A percentile compares a stretch with the other conserved stretches of the same genome.
These are phyloP conservation scores for Exophiala bonariae DNA, from an alignment of 2,329 filamentous ascomycete genomes.

Conservation along the genomic window DNA sequence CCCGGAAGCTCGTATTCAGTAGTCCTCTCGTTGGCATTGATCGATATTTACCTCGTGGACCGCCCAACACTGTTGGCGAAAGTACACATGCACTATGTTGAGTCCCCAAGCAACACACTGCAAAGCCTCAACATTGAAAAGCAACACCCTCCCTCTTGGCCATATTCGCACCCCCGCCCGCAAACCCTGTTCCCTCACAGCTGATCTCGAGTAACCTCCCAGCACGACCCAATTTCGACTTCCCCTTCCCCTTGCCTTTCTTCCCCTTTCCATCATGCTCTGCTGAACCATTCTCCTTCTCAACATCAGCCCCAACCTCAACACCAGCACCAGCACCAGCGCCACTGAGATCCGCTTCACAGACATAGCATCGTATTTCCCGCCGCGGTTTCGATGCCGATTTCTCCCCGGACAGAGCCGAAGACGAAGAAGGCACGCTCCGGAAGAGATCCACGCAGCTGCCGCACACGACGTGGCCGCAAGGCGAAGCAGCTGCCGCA, in stretches of 20 bases:
- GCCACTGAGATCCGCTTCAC: conserved; percentile 70
- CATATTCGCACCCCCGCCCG: conserved; percentile 78
- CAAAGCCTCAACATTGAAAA: conserved; percentile 74
- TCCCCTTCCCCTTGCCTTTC: conserved; percentile 40
- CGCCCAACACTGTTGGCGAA: too few relatives aligned
- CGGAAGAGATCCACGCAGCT: conserved; percentile 84
- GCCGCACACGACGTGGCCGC: conserved; percentile 88
- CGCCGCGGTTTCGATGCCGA: too few relatives aligned
- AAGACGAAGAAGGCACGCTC: conserved; percentile 41
- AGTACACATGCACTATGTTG: too few relatives aligned
- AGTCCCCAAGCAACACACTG: neutral
- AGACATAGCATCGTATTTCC: conserved; percentile 75
- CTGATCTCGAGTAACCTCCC: conserved; percentile 76
- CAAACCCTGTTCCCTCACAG: conserved; percentile 90
- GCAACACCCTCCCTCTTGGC: conserved; percentile 77
- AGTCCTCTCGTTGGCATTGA: too few relatives aligned
- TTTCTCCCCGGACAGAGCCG: conserved; percentile 10
- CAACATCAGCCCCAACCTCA: neutral
- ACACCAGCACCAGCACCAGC: conserved; percentile 32
- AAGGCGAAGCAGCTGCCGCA: conserved; percentile 50
- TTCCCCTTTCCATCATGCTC: conserved; percentile 36
- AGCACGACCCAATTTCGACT: conserved; percentile 58
- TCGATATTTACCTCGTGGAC: too few relatives aligned
- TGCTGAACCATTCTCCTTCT: conserved; percentile 3
- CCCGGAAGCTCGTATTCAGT: too few relatives aligned